Conservation (phyloP, 495 filamentous ascomycete species). For the Usnea hakonensis region DNA sequence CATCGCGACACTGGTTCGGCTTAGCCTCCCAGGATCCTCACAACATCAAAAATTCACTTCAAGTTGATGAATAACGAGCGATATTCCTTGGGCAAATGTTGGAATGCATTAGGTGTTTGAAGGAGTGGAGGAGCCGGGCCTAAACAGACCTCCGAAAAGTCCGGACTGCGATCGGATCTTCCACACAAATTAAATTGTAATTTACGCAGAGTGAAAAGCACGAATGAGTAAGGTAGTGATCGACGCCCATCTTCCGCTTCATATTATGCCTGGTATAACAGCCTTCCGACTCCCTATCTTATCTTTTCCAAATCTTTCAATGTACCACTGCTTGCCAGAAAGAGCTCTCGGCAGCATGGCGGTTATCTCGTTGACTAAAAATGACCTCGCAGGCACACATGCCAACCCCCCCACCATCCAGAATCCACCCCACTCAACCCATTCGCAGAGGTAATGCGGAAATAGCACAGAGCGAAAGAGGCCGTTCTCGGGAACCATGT, state of each 20-base stretch:
- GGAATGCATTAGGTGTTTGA: too few relatives aligned
- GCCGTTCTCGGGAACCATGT: conserved; percentile 76
- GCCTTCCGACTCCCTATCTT: conserved; percentile 68
- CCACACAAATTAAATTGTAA: too few relatives aligned
- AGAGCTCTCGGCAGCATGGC: conserved; percentile 88
- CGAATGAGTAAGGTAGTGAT: not conserved
- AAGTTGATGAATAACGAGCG: too few relatives aligned
- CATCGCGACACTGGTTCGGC: not conserved
- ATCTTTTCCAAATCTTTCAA: conserved; percentile 74
- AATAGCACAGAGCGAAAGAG: conserved; percentile 77
- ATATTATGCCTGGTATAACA: conserved; percentile 56
- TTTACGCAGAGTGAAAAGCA: not conserved
- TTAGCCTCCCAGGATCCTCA: not conserved
- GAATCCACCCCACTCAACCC: conserved; percentile 92
- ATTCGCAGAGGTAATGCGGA: conserved; percentile 91
- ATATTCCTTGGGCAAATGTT: too few relatives aligned
- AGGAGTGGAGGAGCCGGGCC: too few relatives aligned
- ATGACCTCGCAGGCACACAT: conserved; percentile 65
- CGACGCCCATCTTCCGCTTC: not conserved
- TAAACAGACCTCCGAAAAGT: too few relatives aligned
- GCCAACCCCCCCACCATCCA: conserved; percentile 59
- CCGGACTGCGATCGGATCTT: too few relatives aligned
- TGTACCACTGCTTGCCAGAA: conserved; percentile 79
- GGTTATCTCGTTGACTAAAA: conserved; percentile 76
- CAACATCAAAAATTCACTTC: too few relatives aligned